Conservation (phyloP, 768 basidiomycete species). For the Kwoniella dejecticola region DNA sequence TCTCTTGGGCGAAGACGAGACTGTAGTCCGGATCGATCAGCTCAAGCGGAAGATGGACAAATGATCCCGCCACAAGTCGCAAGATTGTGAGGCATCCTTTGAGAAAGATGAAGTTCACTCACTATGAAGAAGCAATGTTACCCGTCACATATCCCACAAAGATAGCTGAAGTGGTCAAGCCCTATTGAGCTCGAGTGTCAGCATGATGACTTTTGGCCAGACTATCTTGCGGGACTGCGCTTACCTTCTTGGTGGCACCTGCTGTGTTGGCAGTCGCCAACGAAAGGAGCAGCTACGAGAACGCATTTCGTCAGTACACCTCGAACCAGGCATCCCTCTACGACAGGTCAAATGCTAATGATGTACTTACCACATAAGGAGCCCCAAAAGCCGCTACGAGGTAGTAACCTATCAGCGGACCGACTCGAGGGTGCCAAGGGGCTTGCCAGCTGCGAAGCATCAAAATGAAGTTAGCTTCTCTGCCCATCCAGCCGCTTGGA, state of each 20-base stretch:
- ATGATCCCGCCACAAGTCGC: too few relatives aligned
- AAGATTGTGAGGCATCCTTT: too few relatives aligned
- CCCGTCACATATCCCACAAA: conserved; percentile 52
- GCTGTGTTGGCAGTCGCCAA: conserved; percentile 51
- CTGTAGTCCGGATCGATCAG: too few relatives aligned
- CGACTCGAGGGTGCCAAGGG: conserved; percentile 49
- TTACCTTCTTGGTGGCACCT: conserved; percentile 54
- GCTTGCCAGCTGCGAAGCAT: conserved; percentile 37
- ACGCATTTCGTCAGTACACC: too few relatives aligned
- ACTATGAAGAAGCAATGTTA: conserved; percentile 29
- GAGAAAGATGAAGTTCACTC: too few relatives aligned
- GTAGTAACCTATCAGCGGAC: conserved; percentile 55
- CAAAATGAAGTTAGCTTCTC: too few relatives aligned
- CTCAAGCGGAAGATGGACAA: too few relatives aligned
- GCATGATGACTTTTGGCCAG: too few relatives aligned
- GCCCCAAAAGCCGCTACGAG: conserved; percentile 36
- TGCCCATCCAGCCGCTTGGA: background rate
- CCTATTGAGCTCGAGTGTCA: background rate
- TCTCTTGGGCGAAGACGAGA: conserved; percentile 45
- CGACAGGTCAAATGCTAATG: too few relatives aligned
- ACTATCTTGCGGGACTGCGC: background rate
- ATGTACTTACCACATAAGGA: conserved; percentile 15
- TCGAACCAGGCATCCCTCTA: too few relatives aligned
- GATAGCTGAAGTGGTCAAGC: conserved; percentile 40
- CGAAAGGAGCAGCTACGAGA: conserved; percentile 40